Evolutionary conservation across 2,329 filamentous ascomycete species (phyloP).

Genomic region (Trichophyton benhamiae): DNA sequence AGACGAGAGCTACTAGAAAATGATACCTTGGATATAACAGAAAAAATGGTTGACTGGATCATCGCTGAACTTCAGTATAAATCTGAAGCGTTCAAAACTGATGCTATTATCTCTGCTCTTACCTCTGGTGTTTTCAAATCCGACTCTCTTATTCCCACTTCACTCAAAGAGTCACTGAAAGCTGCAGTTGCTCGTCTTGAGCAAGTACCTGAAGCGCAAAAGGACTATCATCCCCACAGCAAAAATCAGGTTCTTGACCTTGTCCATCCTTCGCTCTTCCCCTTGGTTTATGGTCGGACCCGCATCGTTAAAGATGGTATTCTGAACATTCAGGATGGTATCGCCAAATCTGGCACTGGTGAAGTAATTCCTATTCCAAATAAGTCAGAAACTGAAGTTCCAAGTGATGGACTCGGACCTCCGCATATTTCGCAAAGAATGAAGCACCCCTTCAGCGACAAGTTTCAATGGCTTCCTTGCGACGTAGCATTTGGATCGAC

Average conservation of each 20-base stretch:
- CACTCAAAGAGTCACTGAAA: slow-evolving; percentile 34
- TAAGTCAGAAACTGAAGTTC: background rate
- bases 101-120: slow-evolving; percentile 33
- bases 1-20: slow-evolving; percentile 17
- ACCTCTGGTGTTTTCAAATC: slow-evolving; percentile 43
- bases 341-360: slow-evolving; percentile 13
- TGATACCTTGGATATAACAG: slow-evolving; percentile 18
- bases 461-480: slow-evolving; percentile 36
- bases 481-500: slow-evolving; percentile 20
- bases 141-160: slow-evolving; percentile 35
- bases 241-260: slow-evolving; percentile 49
- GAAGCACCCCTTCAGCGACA: slow-evolving; percentile 14
- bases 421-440: background rate
- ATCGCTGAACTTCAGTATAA: slow-evolving; percentile 41
- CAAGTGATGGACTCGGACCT: too few species aligned
- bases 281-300: slow-evolving; percentile 23
- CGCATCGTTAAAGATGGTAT: slow-evolving; percentile 16
- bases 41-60: slow-evolving; percentile 28
- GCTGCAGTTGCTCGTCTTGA: slow-evolving; percentile 41
- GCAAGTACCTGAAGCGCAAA: slow-evolving; percentile 38
- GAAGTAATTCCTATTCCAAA: slow-evolving; percentile 11
- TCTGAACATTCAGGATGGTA: slow-evolving; percentile 19
- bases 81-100: slow-evolving; percentile 28
- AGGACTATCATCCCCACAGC: slow-evolving; percentile 54
- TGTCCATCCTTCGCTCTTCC: slow-evolving; percentile 48